Percentiles rank a stretch among this genome's conserved stretches.
phyloP scores from a whole-genome alignment of 768 basidiomycete species.

The Sarcomyxa edulis region DNA sequence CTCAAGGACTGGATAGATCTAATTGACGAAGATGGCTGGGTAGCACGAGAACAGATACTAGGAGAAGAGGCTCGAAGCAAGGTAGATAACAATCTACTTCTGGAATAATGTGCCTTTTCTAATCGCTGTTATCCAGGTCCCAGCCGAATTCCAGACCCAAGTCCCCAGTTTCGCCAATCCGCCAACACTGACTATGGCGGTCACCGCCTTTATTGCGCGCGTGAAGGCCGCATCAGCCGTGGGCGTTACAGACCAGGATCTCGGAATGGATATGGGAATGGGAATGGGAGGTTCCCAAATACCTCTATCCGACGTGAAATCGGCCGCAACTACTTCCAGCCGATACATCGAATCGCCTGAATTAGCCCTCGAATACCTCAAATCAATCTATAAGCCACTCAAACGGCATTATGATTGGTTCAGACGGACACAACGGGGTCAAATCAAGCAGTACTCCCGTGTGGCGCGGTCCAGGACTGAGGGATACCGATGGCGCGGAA shows the following conservation, averaged over 20 bases:
- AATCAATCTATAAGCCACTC: constrained; percentile 75
- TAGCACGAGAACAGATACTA: constrained; percentile 92
- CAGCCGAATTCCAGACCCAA: constrained; percentile 85
- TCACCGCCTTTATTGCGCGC: constrained; percentile 84
- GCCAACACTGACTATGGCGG: constrained; percentile 90
- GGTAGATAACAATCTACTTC: constrained; percentile 29
- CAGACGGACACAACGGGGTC: constrained; percentile 87
- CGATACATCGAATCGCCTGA: constrained; percentile 52
- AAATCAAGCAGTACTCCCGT: constrained; percentile 86
- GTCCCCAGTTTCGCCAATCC: constrained; percentile 94
- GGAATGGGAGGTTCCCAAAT: constrained; percentile 48
- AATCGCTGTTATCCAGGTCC: constrained; percentile 48
- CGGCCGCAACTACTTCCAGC: constrained; percentile 19
- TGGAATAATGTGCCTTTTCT: constrained; percentile 1
- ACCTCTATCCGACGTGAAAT: constrained; percentile 28
- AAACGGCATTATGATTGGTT: constrained; percentile 97
- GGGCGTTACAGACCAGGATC: constrained; percentile 54
- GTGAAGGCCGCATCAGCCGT: constrained; percentile 36
- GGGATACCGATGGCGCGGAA: constrained; percentile 92
- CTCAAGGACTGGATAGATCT: constrained; percentile 85
- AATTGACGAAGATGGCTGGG: constrained; percentile 94
- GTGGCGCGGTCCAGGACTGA: constrained; percentile 83
- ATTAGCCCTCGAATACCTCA: constrained; percentile 63
- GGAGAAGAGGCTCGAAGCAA: constrained; percentile 96
- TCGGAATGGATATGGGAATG: constrained; percentile 59